Percentiles rank a stretch among this genome's conserved stretches.
Conservation (phyloP, 1,284 basidiomycete genomes). For the Leccinum pseudoinsigne region DNA sequence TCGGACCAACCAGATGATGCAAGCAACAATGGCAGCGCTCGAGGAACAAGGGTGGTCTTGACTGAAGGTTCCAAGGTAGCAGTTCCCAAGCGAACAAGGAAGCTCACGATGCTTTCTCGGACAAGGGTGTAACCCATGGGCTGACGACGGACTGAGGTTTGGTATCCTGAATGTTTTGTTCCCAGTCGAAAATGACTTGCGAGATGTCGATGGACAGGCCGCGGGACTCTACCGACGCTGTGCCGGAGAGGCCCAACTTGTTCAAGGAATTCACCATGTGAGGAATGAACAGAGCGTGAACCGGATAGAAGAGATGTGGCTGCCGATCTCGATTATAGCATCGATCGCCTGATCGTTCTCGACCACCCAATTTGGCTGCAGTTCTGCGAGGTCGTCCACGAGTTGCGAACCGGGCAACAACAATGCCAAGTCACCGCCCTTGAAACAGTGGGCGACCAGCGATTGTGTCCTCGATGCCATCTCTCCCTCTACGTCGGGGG, state of each 20-base stretch:
- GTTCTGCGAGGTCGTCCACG: conserved; percentile 72
- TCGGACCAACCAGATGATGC: conserved; percentile 89
- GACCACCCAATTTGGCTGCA: conserved; percentile 74
- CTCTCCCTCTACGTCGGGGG: conserved; percentile 76
- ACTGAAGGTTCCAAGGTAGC: conserved; percentile 67
- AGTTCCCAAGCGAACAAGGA: conserved; percentile 88
- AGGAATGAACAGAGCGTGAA: conserved; percentile 93
- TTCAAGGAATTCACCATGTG: conserved; percentile 91
- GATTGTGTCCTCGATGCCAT: conserved; percentile 63
- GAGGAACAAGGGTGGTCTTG: conserved; percentile 66
- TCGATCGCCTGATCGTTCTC: conserved; percentile 68
- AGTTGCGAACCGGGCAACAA: conserved; percentile 74
- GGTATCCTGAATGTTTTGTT: conserved; percentile 56
- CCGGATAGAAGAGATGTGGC: conserved; percentile 90
- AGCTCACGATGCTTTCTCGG: conserved; percentile 91
- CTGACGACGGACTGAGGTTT: conserved; percentile 26
- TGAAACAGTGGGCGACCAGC: conserved; percentile 63
- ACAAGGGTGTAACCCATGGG: conserved; percentile 75
- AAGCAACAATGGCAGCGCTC: conserved; percentile 80
- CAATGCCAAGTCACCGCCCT: conserved; percentile 49
- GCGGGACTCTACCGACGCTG: conserved; percentile 81
- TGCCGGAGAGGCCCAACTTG: conserved; percentile 82
- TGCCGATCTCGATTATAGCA: conserved; percentile 78
- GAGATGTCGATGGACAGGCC: conserved; percentile 81
- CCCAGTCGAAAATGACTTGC: conserved; percentile 89